phyloP scores from a whole-genome alignment of 768 basidiomycete species.

The Gymnopilus dilepis region DNA sequence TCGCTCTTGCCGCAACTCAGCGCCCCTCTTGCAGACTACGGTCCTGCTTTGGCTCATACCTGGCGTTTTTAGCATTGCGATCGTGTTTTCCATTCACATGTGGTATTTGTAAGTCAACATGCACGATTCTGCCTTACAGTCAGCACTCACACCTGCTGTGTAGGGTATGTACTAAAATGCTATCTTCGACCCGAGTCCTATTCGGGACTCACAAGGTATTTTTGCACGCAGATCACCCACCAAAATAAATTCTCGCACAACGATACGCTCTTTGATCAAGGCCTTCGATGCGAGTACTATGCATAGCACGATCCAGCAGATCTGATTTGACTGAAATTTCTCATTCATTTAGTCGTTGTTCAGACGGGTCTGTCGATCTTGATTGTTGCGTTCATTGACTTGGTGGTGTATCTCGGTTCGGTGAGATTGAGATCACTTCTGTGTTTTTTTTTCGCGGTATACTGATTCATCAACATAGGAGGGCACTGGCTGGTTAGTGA shows the following conservation, averaged over 20 bases:
- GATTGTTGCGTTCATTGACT: conserved; percentile 25
- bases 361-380: conserved; percentile 29
- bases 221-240: conserved; percentile 20
- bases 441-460: not conserved
- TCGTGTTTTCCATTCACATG: conserved; percentile 47
- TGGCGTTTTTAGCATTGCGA: conserved; percentile 43
- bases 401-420: conserved; percentile 27
- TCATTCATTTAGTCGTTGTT: conserved; percentile 23
- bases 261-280: conserved; percentile 29
- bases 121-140: not conserved
- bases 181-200: not conserved
- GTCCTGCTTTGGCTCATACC: conserved; percentile 46
- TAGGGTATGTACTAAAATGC: conserved; percentile 3
- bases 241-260: conserved; percentile 28
- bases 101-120: conserved; percentile 42
- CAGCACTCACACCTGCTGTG: not conserved
- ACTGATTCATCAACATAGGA: not conserved
- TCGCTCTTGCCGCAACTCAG: no score
- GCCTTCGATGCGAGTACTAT: conserved; percentile 26
- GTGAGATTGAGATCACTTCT: conserved; percentile 16
- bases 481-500: conserved; percentile 6
- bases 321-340: not conserved
- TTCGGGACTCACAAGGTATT: no score
- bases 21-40: conserved; percentile 20
- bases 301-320: not conserved